phyloP scores from a whole-genome alignment of 2,329 filamentous ascomycete genomes.

The Raffaelea albimanens region DNA sequence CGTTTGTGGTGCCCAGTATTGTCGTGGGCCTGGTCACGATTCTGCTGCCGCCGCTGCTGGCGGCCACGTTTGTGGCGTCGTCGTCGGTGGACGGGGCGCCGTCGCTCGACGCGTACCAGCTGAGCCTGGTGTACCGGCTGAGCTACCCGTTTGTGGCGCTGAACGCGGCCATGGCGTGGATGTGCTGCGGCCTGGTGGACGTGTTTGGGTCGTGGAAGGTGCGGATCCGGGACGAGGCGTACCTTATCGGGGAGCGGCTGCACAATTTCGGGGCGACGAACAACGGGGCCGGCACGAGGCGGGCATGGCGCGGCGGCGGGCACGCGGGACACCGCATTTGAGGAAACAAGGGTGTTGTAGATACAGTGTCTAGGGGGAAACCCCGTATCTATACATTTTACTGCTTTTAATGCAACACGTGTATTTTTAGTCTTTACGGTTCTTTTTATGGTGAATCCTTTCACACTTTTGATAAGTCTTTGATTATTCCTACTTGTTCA shows the following conservation, averaged over 20 bases:
- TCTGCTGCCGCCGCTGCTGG: constrained; percentile 43
- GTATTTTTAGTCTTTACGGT: not conserved
- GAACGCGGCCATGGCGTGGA: constrained; percentile 33
- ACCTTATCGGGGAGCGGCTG: constrained; percentile 84
- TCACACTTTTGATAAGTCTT: too few relatives aligned
- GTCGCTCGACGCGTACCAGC: constrained; percentile 20
- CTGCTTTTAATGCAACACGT: not conserved
- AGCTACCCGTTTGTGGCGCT: constrained; percentile 62
- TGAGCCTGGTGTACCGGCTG: constrained; percentile 39
- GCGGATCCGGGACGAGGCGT: constrained; percentile 86
- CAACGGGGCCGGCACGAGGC: not conserved
- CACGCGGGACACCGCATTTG: not conserved
- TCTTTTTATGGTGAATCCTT: too few relatives aligned
- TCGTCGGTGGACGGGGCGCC: constrained; percentile 2
- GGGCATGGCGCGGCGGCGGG: not conserved
- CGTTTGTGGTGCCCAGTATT: constrained; percentile 70
- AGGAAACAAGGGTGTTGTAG: too few relatives aligned
- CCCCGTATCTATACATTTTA: not conserved
- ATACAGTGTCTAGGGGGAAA: too few relatives aligned
- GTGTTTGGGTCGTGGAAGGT: constrained; percentile 68
- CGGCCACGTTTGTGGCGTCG: constrained; percentile 41
- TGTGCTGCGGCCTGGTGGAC: constrained; percentile 42
- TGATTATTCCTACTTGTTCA: too few relatives aligned
- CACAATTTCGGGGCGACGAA: constrained; percentile 69
- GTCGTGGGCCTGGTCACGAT: constrained; percentile 55